phyloP scores from a whole-genome alignment of 2,329 filamentous ascomycete species.

The Ophiocordyceps australis region DNA sequence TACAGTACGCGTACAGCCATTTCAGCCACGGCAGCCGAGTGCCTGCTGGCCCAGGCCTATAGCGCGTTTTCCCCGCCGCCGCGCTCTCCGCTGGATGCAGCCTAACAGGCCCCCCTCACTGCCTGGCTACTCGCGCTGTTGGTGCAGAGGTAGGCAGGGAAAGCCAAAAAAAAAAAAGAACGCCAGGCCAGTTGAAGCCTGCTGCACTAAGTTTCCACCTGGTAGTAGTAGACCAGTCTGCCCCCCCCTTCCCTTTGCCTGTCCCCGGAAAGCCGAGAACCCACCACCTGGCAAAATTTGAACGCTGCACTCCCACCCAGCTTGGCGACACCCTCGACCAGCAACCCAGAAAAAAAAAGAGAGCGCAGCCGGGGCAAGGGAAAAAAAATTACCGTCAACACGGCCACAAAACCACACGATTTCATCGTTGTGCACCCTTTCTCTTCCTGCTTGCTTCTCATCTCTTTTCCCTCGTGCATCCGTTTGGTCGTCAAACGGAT shows the following conservation, averaged over 20 bases:
- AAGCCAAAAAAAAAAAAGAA: too few species aligned
- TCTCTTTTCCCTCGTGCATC: slow-evolving; percentile 22
- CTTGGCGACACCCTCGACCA: slow-evolving; percentile 10
- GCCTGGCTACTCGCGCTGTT: slow-evolving; percentile 1
- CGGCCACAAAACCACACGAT: slow-evolving; percentile 8
- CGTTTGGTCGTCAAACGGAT: slow-evolving; percentile 50
- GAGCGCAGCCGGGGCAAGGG: slow-evolving; percentile 4
- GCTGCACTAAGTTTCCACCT: too few species aligned
- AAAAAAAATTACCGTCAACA: slow-evolving; percentile 15
- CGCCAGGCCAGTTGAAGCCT: too few species aligned
- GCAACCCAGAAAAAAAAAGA: slow-evolving; percentile 6
- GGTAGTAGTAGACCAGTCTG: too few species aligned
- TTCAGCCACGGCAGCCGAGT: too few species aligned
- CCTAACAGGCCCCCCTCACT: neutral
- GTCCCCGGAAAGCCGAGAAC: slow-evolving; percentile 3
- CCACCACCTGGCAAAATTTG: slow-evolving; percentile 13
- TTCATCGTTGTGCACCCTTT: slow-evolving; percentile 12
- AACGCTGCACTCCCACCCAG: slow-evolving; percentile 9
- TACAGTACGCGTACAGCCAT: too few species aligned
- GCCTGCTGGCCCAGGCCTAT: too few species aligned
- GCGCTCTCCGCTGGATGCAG: too few species aligned
- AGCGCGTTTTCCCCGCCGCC: too few species aligned
- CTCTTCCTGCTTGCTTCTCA: slow-evolving; percentile 6
- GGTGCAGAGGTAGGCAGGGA: too few species aligned
- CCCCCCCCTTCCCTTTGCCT: slow-evolving; percentile 3